phyloP scores from a whole-genome alignment of 441 rosid genomes.

The Populus trichocarpa region DNA sequence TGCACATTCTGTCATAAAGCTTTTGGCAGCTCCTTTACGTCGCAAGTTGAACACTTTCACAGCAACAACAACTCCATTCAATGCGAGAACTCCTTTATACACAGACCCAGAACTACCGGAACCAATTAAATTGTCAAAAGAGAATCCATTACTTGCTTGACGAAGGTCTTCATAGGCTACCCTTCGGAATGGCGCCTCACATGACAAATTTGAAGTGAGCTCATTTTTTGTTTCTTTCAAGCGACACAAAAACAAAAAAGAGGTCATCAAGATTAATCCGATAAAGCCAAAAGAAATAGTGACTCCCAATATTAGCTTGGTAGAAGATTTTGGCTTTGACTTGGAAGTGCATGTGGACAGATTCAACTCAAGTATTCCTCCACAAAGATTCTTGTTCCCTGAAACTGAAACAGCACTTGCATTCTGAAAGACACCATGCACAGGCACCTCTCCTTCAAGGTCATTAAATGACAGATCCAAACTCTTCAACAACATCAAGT shows the following conservation, averaged over 20 bases:
- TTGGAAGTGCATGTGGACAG: not conserved
- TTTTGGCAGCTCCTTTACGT: not conserved
- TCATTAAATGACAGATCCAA: not conserved
- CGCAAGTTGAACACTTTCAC: not conserved
- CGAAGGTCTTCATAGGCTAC: not conserved
- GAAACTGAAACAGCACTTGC: not conserved
- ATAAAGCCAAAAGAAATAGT: not conserved
- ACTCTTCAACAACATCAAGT: not conserved
- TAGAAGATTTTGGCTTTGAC: not conserved
- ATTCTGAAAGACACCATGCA: not conserved
- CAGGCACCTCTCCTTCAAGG: constrained; percentile 3
- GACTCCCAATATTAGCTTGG: not conserved
- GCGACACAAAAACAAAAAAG: not conserved
- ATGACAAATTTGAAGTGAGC: not conserved
- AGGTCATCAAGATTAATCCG: constrained; percentile 1
- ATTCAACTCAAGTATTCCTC: not conserved
- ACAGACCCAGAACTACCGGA: not conserved
- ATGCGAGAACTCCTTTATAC: not conserved
- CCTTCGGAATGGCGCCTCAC: not conserved
- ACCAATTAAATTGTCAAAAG: not conserved
- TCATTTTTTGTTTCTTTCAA: not conserved
- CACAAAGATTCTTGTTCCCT: not conserved
- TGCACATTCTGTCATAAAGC: not conserved
- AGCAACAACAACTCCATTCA: too few species aligned
- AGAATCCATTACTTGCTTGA: not conserved